Evolutionary conservation across 495 filamentous ascomycete genomes (phyloP), one percentile per base, ranked within the genome.

Genomic region (Cercophora newfieldiana): DNA sequence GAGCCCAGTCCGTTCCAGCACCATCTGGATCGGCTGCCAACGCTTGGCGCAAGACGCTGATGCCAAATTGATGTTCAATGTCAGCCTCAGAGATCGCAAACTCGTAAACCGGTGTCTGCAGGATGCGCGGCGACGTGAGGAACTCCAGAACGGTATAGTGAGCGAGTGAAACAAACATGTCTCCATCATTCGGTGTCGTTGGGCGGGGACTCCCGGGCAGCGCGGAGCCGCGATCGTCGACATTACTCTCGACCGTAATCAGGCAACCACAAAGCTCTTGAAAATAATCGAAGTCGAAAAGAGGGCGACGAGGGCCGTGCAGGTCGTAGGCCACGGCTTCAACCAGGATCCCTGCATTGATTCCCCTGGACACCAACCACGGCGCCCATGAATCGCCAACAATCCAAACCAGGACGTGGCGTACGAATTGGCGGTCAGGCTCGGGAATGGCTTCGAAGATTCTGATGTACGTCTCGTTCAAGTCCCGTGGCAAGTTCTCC

Each of bases 391-490:
- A 33, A 50, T 67, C 6, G 1, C 53, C 31, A 30, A 47, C 21
- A 14, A 67, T 24, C 65, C 64, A 66, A 24, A 61, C 1, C 1
- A 68, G 55, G 22, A 59, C 47, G 3, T 30, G 54, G 6, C 65
- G 66, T 22, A 75, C 74, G 56, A 79, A 72, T 26, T 67, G 59
- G 10, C 66, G 71, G 10, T 77, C 65, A 24, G 72, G 65, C 7
- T 64, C 18, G 0, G 26, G 56, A 18, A 80, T 76, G 21, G 26
- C 54, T 0, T 69, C 26, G 25, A 82, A 69, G 6, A 80, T 75
- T 19, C 70, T 70, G 29, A 71, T 69, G 49, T 83, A 83, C 0
- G 75, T 77, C 59, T 78, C 76, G 50, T 79, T 72, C 30, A 82
- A 66, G 12, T 71, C 74, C 25, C 71, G 51, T 3, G 81, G 79